Percentiles rank a stretch among this genome's conserved stretches.
These are phyloP conservation scores for Skeletonema tropicum DNA, from an alignment of 108 stramenopile species.

Conservation along the genomic window DNA sequence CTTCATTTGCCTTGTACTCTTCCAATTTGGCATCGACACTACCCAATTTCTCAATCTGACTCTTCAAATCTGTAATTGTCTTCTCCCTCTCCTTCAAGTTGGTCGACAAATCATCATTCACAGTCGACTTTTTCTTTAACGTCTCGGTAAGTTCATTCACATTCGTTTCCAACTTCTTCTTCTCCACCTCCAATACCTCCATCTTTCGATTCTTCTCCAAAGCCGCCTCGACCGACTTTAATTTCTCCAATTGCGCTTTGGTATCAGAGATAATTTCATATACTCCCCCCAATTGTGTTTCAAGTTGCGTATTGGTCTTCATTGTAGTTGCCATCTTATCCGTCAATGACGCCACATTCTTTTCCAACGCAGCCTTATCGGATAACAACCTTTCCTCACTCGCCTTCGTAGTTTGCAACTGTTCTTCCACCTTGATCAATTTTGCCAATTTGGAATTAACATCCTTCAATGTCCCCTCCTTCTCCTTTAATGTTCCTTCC, in stretches of 20 bases:
- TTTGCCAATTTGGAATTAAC: not conserved
- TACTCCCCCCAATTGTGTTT: not conserved
- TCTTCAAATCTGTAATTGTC: not conserved
- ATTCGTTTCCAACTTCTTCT: not conserved
- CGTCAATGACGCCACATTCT: not conserved
- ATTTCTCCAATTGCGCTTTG: not conserved
- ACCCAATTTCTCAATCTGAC: not conserved
- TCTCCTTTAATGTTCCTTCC: not conserved
- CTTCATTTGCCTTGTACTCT: not conserved
- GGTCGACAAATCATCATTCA: not conserved
- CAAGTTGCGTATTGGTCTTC: not conserved
- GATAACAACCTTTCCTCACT: not conserved
- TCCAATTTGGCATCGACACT: not conserved
- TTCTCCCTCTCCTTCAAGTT: not conserved
- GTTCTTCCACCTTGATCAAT: not conserved
- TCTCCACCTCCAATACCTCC: not conserved
- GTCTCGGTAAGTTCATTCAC: not conserved
- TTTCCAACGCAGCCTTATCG: not conserved
- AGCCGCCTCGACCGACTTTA: not conserved
- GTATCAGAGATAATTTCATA: not conserved
- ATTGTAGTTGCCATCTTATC: not conserved
- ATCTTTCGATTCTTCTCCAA: not conserved
- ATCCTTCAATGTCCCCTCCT: not conserved
- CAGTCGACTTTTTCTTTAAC: not conserved
- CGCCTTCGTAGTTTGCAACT: not conserved